Conservation (phyloP, 1,139 yeast species). For the Yamadazyma mexicana region DNA sequence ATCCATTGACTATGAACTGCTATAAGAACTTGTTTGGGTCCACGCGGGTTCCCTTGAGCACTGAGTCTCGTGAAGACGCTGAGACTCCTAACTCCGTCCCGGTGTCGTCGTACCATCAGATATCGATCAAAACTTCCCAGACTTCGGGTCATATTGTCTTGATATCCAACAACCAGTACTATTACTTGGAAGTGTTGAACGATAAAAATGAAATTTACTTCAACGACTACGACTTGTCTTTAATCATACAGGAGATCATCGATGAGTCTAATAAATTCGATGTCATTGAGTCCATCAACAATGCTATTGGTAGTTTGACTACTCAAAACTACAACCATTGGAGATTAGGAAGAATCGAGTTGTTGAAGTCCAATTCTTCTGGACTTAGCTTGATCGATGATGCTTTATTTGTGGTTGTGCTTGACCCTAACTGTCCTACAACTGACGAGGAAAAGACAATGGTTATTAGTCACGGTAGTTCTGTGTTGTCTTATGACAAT, state of each 20-base stretch:
- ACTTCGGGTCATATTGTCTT: constrained; percentile 49
- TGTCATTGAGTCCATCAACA: constrained; percentile 43
- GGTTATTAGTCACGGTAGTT: constrained; percentile 63
- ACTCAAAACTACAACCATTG: constrained; percentile 66
- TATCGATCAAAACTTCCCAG: constrained; percentile 30
- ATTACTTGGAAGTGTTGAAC: constrained; percentile 57
- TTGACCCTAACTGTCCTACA: constrained; percentile 57
- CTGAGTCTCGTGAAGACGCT: constrained; percentile 11
- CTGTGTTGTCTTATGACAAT: constrained; percentile 48
- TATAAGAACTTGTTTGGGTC: constrained; percentile 68
- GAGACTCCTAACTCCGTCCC: background rate
- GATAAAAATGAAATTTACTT: constrained; percentile 43
- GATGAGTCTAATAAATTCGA: constrained; percentile 41
- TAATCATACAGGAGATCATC: constrained; percentile 50
- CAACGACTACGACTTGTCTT: constrained; percentile 55
- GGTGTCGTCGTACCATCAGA: constrained; percentile 18
- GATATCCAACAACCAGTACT: constrained; percentile 63
- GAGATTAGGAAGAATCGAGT: constrained; percentile 57
- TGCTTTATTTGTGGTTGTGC: constrained; percentile 66
- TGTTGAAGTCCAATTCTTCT: constrained; percentile 44
- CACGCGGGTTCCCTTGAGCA: constrained; percentile 54
- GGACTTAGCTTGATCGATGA: constrained; percentile 54
- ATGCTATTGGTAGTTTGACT: constrained; percentile 69
- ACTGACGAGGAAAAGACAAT: constrained; percentile 49
- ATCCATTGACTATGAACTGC: constrained; percentile 65